Base-by-base conservation (phyloP, 179 eudicot genomes). In the Heliamphora pulchella region DNA sequence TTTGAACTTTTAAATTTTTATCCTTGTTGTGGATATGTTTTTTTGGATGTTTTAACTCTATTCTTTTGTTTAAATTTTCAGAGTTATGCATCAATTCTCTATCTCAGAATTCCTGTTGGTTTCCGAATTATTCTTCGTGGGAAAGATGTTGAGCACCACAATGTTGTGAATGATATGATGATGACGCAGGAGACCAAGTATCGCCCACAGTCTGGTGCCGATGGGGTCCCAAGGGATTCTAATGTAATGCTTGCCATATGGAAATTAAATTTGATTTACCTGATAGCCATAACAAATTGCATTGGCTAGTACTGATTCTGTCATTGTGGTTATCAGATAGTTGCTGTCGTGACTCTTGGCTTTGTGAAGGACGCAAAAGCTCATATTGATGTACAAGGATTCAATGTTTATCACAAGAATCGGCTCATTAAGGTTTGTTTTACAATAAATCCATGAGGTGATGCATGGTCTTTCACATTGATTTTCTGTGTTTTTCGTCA, bases 361-460 rank as follows among this genome's bases (percentile, higher is more conserved):
- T 96, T 96, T 87, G 99, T 96, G 69, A 96, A 96, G 86, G 99
- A 96, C 85, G 99, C 99, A 55, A 87, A 87, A 75, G 81, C 88
- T 81, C 99, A 96, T 83, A 91, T 96, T 83, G 98, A 96, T 87
- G 94, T 96, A 80, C 98, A 96, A 85, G 99, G 99, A 64, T 96
- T 92, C 81, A 96, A 96, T 86, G 99, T 96, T 65, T 96, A 94
- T 89, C 99, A 96, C 86, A 96, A 96, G 85, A 96, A 96, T 86
- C 91, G 99, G 58, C 94, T 96, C 77, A 96, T 96, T 71, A 94
- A 94, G 98, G 99, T 91, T 82, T 74, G 86, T 85, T 65, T n/a
- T 64, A 55, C 18, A 46, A 17, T 83, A 75, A n/a, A 7, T 65
- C 31, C 13, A 15, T 4, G 31, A 4, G 43, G 39, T 68, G 14